Conservation (phyloP, 768 basidiomycete species). For the Leucogyrophana mollusca region DNA sequence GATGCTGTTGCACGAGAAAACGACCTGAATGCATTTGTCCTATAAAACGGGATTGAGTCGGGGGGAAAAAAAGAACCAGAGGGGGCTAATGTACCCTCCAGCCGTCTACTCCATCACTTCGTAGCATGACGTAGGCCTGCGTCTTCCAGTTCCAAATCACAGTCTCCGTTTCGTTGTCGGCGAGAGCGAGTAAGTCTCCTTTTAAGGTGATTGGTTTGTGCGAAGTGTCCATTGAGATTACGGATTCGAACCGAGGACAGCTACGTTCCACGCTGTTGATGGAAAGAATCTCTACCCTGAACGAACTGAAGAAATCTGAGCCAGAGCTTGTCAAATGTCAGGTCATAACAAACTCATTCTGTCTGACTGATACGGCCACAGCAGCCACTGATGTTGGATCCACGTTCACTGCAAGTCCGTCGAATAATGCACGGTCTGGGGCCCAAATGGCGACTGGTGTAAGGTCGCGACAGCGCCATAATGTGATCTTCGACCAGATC, state of each 20-base stretch:
- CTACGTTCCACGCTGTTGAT: slow-evolving; percentile 9
- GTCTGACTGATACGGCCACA: slow-evolving; percentile 50
- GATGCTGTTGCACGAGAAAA: slow-evolving; percentile 44
- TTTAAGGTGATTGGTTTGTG: slow-evolving; percentile 48
- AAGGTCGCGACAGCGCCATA: slow-evolving; percentile 46
- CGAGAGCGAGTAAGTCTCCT: slow-evolving; percentile 53
- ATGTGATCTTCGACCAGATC: slow-evolving; percentile 57
- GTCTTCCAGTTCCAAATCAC: slow-evolving; percentile 57
- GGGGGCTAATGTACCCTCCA: slow-evolving; percentile 24
- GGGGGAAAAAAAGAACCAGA: neutral
- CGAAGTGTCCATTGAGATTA: slow-evolving; percentile 36
- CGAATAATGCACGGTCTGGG: slow-evolving; percentile 51
- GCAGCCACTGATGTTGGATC: slow-evolving; percentile 43
- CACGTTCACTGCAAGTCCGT: slow-evolving; percentile 49
- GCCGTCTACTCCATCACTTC: slow-evolving; percentile 32
- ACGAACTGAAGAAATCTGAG: slow-evolving; percentile 18
- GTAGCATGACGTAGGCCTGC: slow-evolving; percentile 44
- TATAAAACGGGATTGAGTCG: slow-evolving; percentile 11
- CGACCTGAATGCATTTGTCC: slow-evolving; percentile 52
- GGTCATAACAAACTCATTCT: slow-evolving; percentile 41
- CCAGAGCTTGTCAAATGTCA: slow-evolving; percentile 5
- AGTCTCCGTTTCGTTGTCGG: slow-evolving; percentile 50
- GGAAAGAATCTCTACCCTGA: slow-evolving; percentile 28
- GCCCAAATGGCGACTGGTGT: slow-evolving; percentile 47
- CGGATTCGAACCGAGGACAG: slow-evolving; percentile 25